phyloP scores from a whole-genome alignment of 441 rosid genomes.

The Melastoma candidum region DNA sequence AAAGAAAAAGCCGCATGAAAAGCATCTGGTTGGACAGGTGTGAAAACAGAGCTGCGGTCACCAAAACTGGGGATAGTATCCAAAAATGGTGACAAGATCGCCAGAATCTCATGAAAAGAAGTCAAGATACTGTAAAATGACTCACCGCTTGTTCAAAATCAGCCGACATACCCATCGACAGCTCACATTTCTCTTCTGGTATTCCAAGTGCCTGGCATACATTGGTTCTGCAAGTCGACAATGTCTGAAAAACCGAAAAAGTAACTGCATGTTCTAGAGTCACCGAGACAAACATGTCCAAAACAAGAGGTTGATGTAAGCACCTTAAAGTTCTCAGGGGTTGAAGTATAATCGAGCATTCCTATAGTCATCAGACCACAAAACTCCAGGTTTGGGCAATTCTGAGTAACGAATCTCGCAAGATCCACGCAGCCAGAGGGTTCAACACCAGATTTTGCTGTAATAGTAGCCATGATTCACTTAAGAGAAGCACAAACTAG shows the following conservation, averaged over 20 bases:
- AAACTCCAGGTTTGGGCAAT: slow-evolving; percentile 73
- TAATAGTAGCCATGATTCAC: slow-evolving; percentile 9
- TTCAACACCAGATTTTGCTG: slow-evolving; percentile 92
- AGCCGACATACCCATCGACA: slow-evolving; percentile 97
- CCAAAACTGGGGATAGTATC: background rate
- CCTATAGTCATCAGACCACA: slow-evolving; percentile 95
- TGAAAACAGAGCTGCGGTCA: too few species aligned
- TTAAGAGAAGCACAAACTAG: too few species aligned
- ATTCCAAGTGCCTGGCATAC: slow-evolving; percentile 73
- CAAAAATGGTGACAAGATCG: background rate
- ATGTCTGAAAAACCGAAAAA: slow-evolving; percentile 34
- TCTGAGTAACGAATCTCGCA: slow-evolving; percentile 51
- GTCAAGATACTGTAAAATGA: background rate
- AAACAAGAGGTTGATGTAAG: background rate
- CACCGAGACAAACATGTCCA: background rate
- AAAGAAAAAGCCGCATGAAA: background rate
- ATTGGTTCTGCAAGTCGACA: slow-evolving; percentile 78
- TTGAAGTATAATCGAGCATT: slow-evolving; percentile 87
- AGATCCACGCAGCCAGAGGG: slow-evolving; percentile 79
- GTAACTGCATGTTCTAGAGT: slow-evolving; percentile 1
- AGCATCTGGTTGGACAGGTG: too few species aligned
- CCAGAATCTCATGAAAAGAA: background rate
- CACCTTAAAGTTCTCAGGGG: slow-evolving; percentile 97
- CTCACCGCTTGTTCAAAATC: slow-evolving; percentile 96
- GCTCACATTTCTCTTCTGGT: slow-evolving; percentile 77